Base-by-base conservation (phyloP, 805 yeast species). In the Kuraishia hungarica region DNA sequence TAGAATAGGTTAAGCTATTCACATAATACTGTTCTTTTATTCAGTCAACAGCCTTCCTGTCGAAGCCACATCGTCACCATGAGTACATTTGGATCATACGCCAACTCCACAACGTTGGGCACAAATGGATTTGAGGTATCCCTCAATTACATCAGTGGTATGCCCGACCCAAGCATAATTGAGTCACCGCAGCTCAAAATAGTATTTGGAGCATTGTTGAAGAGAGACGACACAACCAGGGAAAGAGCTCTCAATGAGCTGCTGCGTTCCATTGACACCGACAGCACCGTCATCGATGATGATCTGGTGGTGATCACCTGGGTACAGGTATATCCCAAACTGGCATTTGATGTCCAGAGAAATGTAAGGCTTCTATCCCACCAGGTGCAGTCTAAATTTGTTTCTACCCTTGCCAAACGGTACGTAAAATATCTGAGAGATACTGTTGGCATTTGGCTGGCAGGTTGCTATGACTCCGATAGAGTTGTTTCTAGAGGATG, bases 311-410 rank as follows among this genome's bases (percentile, higher is more conserved):
- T 78, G n/a, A 76, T 75, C 53, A 78, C 83, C 43, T 89, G 89
- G 96, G 76, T 89, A 51, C 96, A 90, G 67, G 60, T 89, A 21
- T 93, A 89, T 63, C 86, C 97, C 0, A 89, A 90, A 63, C 71
- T 92, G 28, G 77, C 94, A 1, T 75, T 86, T 5, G 94, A 88
- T 58, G 81, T 80, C 54, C 83, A 92, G 2, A 81, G 86, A 59
- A 70, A 71, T 15, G 87, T 90, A 1, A 76, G 97, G 55, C 56
- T 71, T 8, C 64, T 75, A 20, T 67, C 90, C 2, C 96, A 90
- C 64, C 81, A 79, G 56, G 73, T 84, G 2, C 91, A 91, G 53
- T 79, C 86, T 1, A 67, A 64, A 19, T 72, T 83, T 47, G 82
- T 87, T 47, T 58, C 62, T 17, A 55, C 60, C 1, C 65, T 86